These are phyloP conservation scores for Crithidia bombi DNA, from an alignment of 208 protist genomes.

Conservation along the genomic window DNA sequence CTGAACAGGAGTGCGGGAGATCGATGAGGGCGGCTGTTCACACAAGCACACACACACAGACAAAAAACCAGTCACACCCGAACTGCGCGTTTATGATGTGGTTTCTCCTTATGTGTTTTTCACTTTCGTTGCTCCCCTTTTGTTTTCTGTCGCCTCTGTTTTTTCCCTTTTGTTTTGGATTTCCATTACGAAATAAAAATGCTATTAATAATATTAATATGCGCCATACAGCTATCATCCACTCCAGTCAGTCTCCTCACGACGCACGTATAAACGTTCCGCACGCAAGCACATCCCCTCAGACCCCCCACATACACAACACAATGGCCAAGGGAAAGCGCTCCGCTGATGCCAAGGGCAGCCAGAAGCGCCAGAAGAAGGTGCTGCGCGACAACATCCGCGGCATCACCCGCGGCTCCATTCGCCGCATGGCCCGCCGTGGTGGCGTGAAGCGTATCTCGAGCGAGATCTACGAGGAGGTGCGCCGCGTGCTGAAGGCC, in stretches of 20 bases:
- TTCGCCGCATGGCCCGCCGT: slow-evolving; percentile 91
- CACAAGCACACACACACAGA: no score
- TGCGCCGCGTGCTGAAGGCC: slow-evolving; percentile 77
- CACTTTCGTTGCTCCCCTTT: neutral
- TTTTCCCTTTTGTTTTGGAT: neutral
- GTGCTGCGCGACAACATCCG: slow-evolving; percentile 87
- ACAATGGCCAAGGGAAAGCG: slow-evolving; percentile 86
- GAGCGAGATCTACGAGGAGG: slow-evolving; percentile 69
- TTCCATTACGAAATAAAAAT: neutral
- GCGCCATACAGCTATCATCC: no score
- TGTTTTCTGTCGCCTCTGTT: neutral
- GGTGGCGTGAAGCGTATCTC: slow-evolving; percentile 93
- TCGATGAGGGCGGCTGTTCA: no score
- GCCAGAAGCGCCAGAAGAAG: slow-evolving; percentile 87
- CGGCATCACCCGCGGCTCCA: slow-evolving; percentile 86
- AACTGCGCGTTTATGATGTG: no score
- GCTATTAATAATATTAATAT: no score
- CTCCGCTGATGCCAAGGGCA: slow-evolving; percentile 70
- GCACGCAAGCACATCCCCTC: no score
- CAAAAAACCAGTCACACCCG: no score
- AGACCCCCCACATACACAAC: slow-evolving; percentile 1
- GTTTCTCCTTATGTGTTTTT: neutral
- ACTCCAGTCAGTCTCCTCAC: no score
- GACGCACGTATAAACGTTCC: no score
- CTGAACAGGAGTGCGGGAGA: no score